phyloP scores from a whole-genome alignment of 2,329 filamentous ascomycete genomes.

The Biscogniauxia sp. region DNA sequence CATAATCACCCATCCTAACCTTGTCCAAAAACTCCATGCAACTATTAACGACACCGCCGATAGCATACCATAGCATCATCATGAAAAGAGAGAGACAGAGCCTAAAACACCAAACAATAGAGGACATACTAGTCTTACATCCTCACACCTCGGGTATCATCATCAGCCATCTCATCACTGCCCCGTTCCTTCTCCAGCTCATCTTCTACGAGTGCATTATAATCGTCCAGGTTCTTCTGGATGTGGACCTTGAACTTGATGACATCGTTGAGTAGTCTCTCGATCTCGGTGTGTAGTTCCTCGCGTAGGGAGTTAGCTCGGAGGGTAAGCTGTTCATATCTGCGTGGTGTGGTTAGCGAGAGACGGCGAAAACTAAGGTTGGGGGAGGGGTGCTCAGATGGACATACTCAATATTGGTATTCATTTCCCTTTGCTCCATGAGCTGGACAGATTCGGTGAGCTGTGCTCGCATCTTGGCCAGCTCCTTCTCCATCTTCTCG shows the following conservation, averaged over 20 bases:
- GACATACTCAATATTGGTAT: conserved; percentile 87
- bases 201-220: conserved; percentile 88
- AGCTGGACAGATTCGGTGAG: conserved; percentile 84
- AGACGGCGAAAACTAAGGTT: not conserved
- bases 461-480: conserved; percentile 86
- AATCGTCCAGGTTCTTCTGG: conserved; percentile 88
- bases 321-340: conserved; percentile 89
- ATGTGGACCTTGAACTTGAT: conserved; percentile 99
- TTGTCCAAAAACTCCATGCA: not conserved
- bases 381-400: not conserved
- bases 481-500: conserved; percentile 97
- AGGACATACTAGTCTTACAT: conserved; percentile 27
- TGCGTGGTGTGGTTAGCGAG: conserved; percentile 33
- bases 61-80: not conserved
- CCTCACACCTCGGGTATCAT: conserved; percentile 53
- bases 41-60: not conserved
- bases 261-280: conserved; percentile 92
- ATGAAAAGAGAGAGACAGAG: conserved; percentile 1
- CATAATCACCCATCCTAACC: not conserved
- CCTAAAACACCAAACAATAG: not conserved
- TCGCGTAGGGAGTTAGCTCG: conserved; percentile 82
- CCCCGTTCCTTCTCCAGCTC: conserved; percentile 85
- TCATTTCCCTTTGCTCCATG: conserved; percentile 94
- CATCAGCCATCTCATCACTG: conserved; percentile 53
- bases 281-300: conserved; percentile 95